Percentiles rank a stretch among this genome's conserved stretches.
Conservation (phyloP, 140 eudicot species). For the Oenanthe javanica region DNA sequence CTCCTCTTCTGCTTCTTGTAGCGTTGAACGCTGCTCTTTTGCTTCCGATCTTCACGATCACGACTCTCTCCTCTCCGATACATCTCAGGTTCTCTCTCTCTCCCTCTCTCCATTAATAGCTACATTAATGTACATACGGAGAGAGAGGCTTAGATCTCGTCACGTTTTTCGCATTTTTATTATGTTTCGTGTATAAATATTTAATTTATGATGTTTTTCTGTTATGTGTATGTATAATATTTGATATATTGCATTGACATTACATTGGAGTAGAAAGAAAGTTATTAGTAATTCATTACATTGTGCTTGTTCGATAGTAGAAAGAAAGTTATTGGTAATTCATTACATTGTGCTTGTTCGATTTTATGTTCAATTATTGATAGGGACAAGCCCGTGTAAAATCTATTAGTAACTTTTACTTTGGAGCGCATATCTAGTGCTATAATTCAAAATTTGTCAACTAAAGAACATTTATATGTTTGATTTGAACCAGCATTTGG, state of each 20-base stretch:
- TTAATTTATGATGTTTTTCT: neutral
- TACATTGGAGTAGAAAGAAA: neutral
- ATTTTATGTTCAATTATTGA: neutral
- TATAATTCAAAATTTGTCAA: constrained; percentile 6
- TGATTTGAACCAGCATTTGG: constrained; percentile 60
- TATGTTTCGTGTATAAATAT: neutral
- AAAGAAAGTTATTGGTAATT: neutral
- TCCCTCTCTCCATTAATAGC: no score
- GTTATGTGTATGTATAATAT: neutral
- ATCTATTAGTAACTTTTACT: neutral
- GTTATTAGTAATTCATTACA: neutral
- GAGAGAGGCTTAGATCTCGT: neutral
- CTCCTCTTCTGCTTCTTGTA: constrained; percentile 86
- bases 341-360: neutral
- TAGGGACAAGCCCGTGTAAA: neutral
- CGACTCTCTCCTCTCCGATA: constrained; percentile 50
- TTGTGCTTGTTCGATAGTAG: neutral
- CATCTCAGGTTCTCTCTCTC: constrained; percentile 30
- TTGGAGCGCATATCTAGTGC: constrained; percentile 6
- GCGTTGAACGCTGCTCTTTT: constrained; percentile 85
- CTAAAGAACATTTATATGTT: constrained; percentile 15
- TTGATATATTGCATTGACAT: neutral
- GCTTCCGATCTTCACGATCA: constrained; percentile 75
- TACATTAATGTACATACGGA: no score
- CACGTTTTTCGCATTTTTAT: neutral